Evolutionary conservation across 805 yeast genomes (phyloP), one percentile per base, ranked within the genome.

Genomic region (Scheffersomyces stipitis): DNA sequence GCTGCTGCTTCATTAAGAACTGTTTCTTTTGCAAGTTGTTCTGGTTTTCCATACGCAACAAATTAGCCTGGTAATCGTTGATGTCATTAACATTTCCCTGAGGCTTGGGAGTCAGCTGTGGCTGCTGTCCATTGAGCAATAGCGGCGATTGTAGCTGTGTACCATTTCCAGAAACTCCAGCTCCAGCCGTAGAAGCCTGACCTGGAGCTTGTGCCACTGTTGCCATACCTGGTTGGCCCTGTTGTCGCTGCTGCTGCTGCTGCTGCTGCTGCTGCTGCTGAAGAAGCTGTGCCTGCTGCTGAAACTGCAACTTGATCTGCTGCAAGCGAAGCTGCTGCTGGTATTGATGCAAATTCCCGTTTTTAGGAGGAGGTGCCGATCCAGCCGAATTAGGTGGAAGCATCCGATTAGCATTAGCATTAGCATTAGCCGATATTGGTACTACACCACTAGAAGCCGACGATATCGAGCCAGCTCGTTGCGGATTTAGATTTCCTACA

Each of bases 61-160:
- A 26, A 35, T 48, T 52, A 34, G 43, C 35, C 38, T 56, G 59
- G 38, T 53, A 52, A 15, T 56, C 60, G 27, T 38, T 47, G 14
- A 52, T 42, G 8, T 20, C 24, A 20, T 20, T 20, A 7, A 20
- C 10, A 20, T 10, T 20, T 7, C 17, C 23, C 14, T 13, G 30
- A 13, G n/a, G 30, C n/a, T 28, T 7, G 10, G 24, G 24, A 7
- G 24, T 20, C n/a, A n/a, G 12, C n/a, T 26, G 28, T 13, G 30
- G 17, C 15, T 28, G 30, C 17, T 18, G 14, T 27, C 18, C 16
- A 13, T 36, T 31, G 15, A 31, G 12, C 14, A 31, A 30, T 16
- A 36, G 31, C 26, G 33, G 41, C 3, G 37, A 28, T 15, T 41
- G 44, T n/a, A 34, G 36, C 12, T 17, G n/a, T 28, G 30, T 5